These are phyloP conservation scores for Miscanthus sacchariflorus DNA, from an alignment of 202 grass and related monocot genomes.

Conservation along the genomic window DNA sequence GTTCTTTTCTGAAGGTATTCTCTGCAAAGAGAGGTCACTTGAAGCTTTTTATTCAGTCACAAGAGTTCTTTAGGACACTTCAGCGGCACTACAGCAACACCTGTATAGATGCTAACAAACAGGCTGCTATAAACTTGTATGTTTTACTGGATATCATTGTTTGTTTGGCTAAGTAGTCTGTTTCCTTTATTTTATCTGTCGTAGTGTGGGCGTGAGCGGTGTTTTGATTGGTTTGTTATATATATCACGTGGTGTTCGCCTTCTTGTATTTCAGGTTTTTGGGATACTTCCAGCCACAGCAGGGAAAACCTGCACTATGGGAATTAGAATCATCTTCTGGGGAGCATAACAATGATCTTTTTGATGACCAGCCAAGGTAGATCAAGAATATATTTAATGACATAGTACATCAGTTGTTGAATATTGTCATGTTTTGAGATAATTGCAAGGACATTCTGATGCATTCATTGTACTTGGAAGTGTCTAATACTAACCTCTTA, in stretches of 20 bases:
- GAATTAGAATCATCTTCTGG: constrained; percentile 72
- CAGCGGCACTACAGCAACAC: constrained; percentile 97
- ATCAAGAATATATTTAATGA: constrained; percentile 6
- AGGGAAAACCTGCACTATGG: constrained; percentile 85
- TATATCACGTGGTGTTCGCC: background rate
- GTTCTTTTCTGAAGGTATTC: constrained; percentile 79
- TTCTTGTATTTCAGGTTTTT: constrained; percentile 70
- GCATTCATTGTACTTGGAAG: background rate
- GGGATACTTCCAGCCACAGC: constrained; percentile 80
- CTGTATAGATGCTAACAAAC: constrained; percentile 92
- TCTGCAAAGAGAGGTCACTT: constrained; percentile 87
- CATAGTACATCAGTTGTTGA: constrained; percentile 16
- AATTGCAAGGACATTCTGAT: background rate
- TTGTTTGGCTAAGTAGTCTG: constrained; percentile 13
- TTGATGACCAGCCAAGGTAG: constrained; percentile 59
- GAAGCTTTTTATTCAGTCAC: constrained; percentile 76
- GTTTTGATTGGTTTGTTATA: constrained; percentile 14
- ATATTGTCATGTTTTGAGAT: background rate
- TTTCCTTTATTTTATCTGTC: constrained; percentile 5
- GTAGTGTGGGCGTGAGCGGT: background rate
- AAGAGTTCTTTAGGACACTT: constrained; percentile 91
- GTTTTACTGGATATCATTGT: constrained; percentile 43
- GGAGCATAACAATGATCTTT: constrained; percentile 52
- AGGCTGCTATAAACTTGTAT: constrained; percentile 97
- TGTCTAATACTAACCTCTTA: background rate